phyloP scores from a whole-genome alignment of 768 basidiomycete species.

The Agaricus sinodeliciosus region DNA sequence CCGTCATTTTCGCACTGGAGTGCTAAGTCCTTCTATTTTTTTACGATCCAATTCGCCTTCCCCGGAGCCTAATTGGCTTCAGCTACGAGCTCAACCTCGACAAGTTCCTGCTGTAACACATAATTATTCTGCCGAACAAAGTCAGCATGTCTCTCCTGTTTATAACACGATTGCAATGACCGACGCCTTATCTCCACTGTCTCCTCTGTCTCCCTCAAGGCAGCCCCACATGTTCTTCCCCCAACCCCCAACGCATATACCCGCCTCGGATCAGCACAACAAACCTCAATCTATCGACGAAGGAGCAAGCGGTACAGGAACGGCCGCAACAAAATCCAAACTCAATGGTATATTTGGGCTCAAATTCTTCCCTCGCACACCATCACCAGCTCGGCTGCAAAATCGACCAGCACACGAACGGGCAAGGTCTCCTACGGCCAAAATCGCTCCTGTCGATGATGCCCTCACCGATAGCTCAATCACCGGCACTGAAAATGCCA shows the following conservation, averaged over 20 bases:
- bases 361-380: slow-evolving; percentile 45
- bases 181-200: slow-evolving; percentile 24
- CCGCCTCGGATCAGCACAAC: slow-evolving; percentile 9
- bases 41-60: slow-evolving; percentile 15
- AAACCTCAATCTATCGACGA: slow-evolving; percentile 14
- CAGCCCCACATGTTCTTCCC: slow-evolving; percentile 14
- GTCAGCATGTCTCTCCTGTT: slow-evolving; percentile 37
- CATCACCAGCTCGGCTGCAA: slow-evolving; percentile 27
- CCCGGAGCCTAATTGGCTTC: slow-evolving; percentile 23
- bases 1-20: slow-evolving; percentile 23
- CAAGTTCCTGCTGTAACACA: slow-evolving; percentile 22
- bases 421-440: slow-evolving; percentile 8
- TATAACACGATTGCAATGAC: slow-evolving; percentile 28
- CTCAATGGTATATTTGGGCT: slow-evolving; percentile 33
- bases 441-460: not conserved
- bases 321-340: slow-evolving; percentile 20
- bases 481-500: slow-evolving; percentile 9
- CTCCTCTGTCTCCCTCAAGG: slow-evolving; percentile 26
- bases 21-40: slow-evolving; percentile 24
- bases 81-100: slow-evolving; percentile 17
- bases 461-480: slow-evolving; percentile 5
- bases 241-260: slow-evolving; percentile 10
- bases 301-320: not conserved
- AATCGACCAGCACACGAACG: not conserved
- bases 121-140: slow-evolving; percentile 21